Evolutionary conservation across 108 stramenopile species (phyloP), one percentile per base, ranked within the genome.

Genomic region (Cyclostephanos invisitatus): DNA sequence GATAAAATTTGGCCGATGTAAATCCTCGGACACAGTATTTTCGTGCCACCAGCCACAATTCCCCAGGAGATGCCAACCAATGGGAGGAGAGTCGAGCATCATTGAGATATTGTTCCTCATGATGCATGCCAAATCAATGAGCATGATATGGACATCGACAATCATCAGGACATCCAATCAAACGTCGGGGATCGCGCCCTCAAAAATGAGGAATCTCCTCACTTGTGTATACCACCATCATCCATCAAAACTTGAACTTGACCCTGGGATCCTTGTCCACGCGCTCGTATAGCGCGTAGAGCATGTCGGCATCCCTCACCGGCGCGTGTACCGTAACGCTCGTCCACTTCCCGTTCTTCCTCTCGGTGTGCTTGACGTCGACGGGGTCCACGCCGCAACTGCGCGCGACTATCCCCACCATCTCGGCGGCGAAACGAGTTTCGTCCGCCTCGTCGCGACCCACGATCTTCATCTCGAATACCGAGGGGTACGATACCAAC

Each of bases 401-500:
- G 32, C 90, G 85, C 9, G 91, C 92, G 24, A 96, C 91, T 12
- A 91, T 37, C 8, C 85, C 67, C 14, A 92, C 85, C 51, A 96
- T 92, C 57, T 92, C 90, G 15, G 67, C 63, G 20, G 84, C 86
- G 78, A 96, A 96, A 11, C 62, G 46, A 2, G 87, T 79, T 60
- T 92, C 92, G 55, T 90, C 82, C 5, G 70, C 87, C 27, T 73
- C 80, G 53, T 80, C 80, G 35, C 73, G 46, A 14, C 95, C 95
- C 17, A 96, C 87, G 74, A 96, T 92, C 67, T 96, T 96, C 83
- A 96, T 76, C 27, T 85, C 90, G 64, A 94, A 94, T 24, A 78
- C 65, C n/a, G 82, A 91, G 5, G 95, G 95, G 73, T 94, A 96
- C n/a, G 90, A 86, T 2, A 96, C 87, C n/a, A 96, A 77, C 5